These are phyloP conservation scores for Cymbopogon citratus DNA, from an alignment of 176 grass and related monocot genomes.

Conservation along the genomic window DNA sequence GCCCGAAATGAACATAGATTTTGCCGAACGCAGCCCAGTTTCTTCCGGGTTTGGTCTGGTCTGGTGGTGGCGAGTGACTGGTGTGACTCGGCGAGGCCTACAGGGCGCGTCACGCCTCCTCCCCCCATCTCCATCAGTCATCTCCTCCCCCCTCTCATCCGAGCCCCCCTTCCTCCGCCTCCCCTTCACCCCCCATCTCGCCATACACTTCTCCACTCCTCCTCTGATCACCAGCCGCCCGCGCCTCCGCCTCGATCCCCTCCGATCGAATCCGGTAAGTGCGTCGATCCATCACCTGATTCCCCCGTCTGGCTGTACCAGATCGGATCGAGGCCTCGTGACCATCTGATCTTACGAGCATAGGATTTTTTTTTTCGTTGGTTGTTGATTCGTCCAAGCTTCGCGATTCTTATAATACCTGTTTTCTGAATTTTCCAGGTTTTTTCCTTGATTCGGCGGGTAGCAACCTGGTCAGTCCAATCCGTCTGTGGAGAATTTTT, in stretches of 20 bases:
- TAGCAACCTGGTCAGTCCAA: constrained; percentile 26
- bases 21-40: neutral
- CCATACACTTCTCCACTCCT: constrained; percentile 29
- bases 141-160: neutral
- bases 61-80: neutral
- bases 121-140: neutral
- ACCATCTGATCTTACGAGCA: constrained; percentile 1
- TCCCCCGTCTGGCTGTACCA: neutral
- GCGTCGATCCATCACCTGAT: constrained; percentile 31
- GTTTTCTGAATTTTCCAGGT: constrained; percentile 26
- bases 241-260: constrained; percentile 13
- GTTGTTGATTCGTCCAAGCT: constrained; percentile 18
- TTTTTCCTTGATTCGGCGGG: constrained; percentile 5
- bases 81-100: neutral
- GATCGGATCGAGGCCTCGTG: constrained; percentile 30
- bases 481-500: constrained; percentile 14
- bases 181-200: neutral
- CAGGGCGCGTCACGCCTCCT: neutral
- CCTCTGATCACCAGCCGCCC: constrained; percentile 33
- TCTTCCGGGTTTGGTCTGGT: neutral
- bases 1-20: neutral
- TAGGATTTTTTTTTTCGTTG: neutral
- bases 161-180: neutral
- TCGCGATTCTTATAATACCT: neutral
- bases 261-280: constrained; percentile 38